Evolutionary conservation across 495 filamentous ascomycete species (phyloP).

Genomic region (Tricharina praecox): DNA sequence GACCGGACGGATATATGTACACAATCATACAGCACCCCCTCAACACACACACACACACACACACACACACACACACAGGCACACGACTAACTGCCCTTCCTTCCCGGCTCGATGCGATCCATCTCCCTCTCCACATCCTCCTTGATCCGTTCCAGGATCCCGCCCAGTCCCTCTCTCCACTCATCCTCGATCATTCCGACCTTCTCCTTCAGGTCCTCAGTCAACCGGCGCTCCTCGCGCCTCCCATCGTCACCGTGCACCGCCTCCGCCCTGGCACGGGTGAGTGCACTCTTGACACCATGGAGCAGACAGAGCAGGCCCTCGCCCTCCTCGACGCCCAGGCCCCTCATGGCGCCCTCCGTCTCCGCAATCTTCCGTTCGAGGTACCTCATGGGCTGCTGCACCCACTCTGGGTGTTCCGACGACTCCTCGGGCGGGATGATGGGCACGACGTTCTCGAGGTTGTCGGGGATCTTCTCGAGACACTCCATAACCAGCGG

Average conservation of each 20-base stretch:
- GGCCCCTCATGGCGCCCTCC: constrained; percentile 76
- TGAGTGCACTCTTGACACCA: constrained; percentile 70
- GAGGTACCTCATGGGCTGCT: constrained; percentile 74
- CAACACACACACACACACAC: too few relatives aligned
- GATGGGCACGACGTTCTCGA: constrained; percentile 25
- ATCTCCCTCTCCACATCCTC: constrained; percentile 25
- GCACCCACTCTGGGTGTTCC: constrained; percentile 67
- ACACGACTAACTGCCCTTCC: too few relatives aligned
- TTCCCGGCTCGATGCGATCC: constrained; percentile 5
- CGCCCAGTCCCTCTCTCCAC: constrained; percentile 51
- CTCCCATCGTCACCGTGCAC: constrained; percentile 39
- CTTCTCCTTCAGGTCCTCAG: constrained; percentile 38
- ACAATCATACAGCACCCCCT: too few relatives aligned
- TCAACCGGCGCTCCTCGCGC: constrained; percentile 38
- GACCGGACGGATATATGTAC: too few relatives aligned
- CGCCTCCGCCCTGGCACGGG: constrained; percentile 39
- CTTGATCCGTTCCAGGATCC: constrained; percentile 36
- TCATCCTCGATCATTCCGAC: constrained; percentile 61
- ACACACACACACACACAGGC: too few relatives aligned
- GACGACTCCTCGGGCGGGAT: constrained; percentile 59
- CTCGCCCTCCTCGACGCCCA: constrained; percentile 20
- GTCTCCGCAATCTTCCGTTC: constrained; percentile 67
- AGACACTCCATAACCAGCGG: constrained; percentile 58
- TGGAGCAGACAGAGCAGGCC: constrained; percentile 51
- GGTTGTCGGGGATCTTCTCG: constrained; percentile 49